Evolutionary conservation across 179 eudicot species (phyloP).

Genomic region (Silene vulgaris): DNA sequence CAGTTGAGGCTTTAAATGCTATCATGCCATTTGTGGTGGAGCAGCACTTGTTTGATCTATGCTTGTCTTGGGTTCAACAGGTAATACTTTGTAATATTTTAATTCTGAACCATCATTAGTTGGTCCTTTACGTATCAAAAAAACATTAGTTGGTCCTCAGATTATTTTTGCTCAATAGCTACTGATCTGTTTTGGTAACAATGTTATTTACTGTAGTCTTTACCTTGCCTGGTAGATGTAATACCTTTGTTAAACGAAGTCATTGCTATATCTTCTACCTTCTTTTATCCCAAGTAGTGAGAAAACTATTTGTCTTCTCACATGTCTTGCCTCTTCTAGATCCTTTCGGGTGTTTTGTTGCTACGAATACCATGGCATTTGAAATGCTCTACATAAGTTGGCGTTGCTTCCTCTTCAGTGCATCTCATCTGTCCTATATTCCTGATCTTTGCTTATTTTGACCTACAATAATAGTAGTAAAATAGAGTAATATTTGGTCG

Average conservation of each 20-base stretch:
- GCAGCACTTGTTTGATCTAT: slow-evolving; percentile 63
- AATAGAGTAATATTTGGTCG: no score
- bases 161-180: background rate
- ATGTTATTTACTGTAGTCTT: background rate
- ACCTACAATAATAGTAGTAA: no score
- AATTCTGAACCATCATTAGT: background rate
- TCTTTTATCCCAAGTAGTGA: background rate
- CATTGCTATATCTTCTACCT: no score
- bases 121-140: background rate
- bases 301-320: background rate
- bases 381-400: background rate
- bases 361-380: background rate
- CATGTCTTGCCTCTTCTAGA: background rate
- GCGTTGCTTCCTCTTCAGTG: background rate
- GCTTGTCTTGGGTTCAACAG: slow-evolving; percentile 93
- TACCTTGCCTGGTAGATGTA: background rate
- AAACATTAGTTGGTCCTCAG: no score
- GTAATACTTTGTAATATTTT: slow-evolving; percentile 34
- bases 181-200: background rate
- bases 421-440: background rate
- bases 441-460: no score
- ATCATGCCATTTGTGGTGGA: slow-evolving; percentile 62
- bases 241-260: no score
- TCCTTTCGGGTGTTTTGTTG: background rate
- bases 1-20: slow-evolving; percentile 63